phyloP scores from a whole-genome alignment of 129 eudicot genomes.

The Calendula officinalis region DNA sequence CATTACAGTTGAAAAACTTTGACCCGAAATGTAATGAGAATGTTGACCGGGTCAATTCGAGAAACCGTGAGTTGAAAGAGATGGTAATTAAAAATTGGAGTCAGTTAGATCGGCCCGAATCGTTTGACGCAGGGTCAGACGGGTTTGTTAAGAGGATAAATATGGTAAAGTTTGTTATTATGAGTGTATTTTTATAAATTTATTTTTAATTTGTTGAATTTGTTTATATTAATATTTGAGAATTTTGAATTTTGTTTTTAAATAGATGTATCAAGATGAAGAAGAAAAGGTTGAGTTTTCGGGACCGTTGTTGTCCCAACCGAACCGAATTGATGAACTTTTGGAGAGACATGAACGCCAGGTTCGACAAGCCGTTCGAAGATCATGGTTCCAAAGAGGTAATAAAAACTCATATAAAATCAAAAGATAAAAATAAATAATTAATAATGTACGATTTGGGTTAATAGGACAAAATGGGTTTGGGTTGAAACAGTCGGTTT shows the following conservation, averaged over 20 bases:
- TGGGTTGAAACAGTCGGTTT: no score
- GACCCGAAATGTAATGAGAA: slow-evolving; percentile 49
- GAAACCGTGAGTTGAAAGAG: slow-evolving; percentile 42
- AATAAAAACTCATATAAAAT: neutral
- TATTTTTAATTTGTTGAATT: neutral
- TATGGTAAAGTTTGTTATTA: slow-evolving; percentile 44
- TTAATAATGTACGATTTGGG: no score
- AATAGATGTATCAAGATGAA: slow-evolving; percentile 60
- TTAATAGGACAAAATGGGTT: no score
- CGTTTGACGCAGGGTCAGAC: slow-evolving; percentile 64
- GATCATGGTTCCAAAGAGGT: slow-evolving; percentile 99
- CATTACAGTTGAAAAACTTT: slow-evolving; percentile 31
- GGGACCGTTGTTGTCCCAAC: slow-evolving; percentile 84
- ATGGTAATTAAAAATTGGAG: slow-evolving; percentile 54
- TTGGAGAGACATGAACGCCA: slow-evolving; percentile 87
- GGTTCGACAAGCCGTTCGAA: slow-evolving; percentile 89
- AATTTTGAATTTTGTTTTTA: slow-evolving; percentile 17
- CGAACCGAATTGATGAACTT: slow-evolving; percentile 80
- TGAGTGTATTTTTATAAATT: neutral
- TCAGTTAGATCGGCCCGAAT: slow-evolving; percentile 70
- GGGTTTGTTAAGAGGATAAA: slow-evolving; percentile 50
- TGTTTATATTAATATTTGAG: neutral
- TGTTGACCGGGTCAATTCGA: slow-evolving; percentile 38
- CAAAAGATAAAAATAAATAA: no score
- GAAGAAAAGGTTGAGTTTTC: slow-evolving; percentile 91